Conservation (phyloP, 1,139 yeast species). For the Pichiaceae sp. region DNA sequence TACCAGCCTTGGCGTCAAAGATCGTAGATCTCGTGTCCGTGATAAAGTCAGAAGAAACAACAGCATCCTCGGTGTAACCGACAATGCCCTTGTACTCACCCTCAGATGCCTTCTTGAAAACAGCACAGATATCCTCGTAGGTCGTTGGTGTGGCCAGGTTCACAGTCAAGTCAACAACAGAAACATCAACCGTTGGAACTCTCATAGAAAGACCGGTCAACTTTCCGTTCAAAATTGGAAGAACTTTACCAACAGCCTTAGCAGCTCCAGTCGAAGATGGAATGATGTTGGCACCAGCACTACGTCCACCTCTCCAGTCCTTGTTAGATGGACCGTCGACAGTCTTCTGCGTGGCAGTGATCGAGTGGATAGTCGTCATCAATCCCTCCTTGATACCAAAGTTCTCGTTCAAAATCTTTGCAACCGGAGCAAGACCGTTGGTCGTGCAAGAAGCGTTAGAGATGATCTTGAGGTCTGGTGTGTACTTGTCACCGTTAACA, state of each 20-base stretch:
- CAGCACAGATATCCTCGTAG: conserved; percentile 70
- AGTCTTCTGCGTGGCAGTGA: conserved; percentile 85
- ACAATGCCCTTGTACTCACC: conserved; percentile 66
- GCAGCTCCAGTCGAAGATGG: conserved; percentile 93
- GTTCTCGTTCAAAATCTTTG: conserved; percentile 70
- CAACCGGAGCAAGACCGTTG: conserved; percentile 85
- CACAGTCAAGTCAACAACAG: conserved; percentile 69
- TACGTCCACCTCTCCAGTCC: conserved; percentile 96
- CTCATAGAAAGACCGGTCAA: conserved; percentile 86
- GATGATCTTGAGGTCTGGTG: conserved; percentile 61
- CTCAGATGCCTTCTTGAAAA: conserved; percentile 62
- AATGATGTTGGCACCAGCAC: conserved; percentile 85
- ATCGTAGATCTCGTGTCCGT: conserved; percentile 70
- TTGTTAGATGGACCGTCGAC: conserved; percentile 92
- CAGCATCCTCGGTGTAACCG: conserved; percentile 82
- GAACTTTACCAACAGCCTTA: conserved; percentile 86
- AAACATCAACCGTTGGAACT: conserved; percentile 84
- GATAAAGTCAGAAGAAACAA: conserved; percentile 78
- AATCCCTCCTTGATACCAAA: conserved; percentile 82
- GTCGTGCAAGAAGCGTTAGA: conserved; percentile 90
- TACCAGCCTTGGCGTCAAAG: conserved; percentile 82
- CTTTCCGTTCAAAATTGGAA: conserved; percentile 79
- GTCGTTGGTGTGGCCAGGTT: conserved; percentile 63
- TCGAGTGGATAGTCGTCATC: conserved; percentile 87
- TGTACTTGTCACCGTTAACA: conserved; percentile 71